phyloP scores from a whole-genome alignment of 352 stramenopile species.

The Phytophthora crassamura region DNA sequence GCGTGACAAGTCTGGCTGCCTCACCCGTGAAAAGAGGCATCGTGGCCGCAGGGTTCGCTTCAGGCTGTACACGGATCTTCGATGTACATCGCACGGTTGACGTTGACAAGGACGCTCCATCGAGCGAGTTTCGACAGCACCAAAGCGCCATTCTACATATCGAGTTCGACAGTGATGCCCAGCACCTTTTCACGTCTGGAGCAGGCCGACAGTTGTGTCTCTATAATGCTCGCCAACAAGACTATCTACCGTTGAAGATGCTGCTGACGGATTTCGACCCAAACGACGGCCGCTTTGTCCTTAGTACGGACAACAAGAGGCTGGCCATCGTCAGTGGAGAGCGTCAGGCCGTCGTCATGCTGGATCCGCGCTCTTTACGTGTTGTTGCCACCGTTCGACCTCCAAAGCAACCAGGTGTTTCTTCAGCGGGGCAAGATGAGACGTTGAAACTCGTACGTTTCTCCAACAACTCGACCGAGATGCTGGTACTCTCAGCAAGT shows the following conservation, averaged over 20 bases:
- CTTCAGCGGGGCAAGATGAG: constrained; percentile 13
- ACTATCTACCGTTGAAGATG: constrained; percentile 76
- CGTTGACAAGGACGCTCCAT: not conserved
- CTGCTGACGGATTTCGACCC: constrained; percentile 55
- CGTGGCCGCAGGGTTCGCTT: constrained; percentile 81
- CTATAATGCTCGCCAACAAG: constrained; percentile 54
- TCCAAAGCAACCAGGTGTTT: constrained; percentile 17
- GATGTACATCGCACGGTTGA: constrained; percentile 46
- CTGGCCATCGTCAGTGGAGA: constrained; percentile 44
- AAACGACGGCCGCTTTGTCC: constrained; percentile 36
- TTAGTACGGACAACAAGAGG: constrained; percentile 52
- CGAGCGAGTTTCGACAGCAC: constrained; percentile 88
- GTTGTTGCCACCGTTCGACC: constrained; percentile 47
- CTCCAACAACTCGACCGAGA: constrained; percentile 51
- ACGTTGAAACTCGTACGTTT: constrained; percentile 53
- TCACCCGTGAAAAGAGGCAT: constrained; percentile 45
- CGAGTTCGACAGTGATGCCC: constrained; percentile 51
- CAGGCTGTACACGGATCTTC: constrained; percentile 87
- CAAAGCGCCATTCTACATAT: constrained; percentile 68
- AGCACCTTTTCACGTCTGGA: constrained; percentile 60
- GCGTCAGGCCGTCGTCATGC: constrained; percentile 38
- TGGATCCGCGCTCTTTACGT: constrained; percentile 48
- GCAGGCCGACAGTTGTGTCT: constrained; percentile 71
- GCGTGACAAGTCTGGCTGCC: constrained; percentile 65
- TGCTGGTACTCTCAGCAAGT: constrained; percentile 54